phyloP scores from a whole-genome alignment of 2,329 filamentous ascomycete genomes.

The Clonostachys chloroleuca region DNA sequence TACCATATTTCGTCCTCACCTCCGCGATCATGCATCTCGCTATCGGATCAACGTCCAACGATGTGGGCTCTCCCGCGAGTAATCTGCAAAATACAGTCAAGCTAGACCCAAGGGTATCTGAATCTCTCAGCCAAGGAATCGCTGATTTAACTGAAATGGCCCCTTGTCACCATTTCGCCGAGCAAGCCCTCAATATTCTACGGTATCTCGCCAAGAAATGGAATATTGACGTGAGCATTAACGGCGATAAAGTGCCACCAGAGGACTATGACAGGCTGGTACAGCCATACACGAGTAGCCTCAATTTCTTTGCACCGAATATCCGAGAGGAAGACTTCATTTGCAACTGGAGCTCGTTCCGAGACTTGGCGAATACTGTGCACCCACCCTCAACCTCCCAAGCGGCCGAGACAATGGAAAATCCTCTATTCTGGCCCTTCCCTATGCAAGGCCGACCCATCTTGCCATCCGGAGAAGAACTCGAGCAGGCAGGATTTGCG shows the following conservation, averaged over 20 bases:
- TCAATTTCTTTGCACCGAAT: conserved; percentile 54
- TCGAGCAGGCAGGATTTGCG: conserved; percentile 49
- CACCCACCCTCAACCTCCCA: conserved; percentile 1
- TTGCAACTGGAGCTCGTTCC: conserved; percentile 34
- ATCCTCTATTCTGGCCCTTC: conserved; percentile 57
- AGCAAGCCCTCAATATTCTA: conserved; percentile 56
- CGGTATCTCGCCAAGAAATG: conserved; percentile 54
- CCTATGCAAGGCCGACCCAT: conserved; percentile 56
- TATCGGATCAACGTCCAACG: conserved; percentile 32
- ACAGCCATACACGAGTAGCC: conserved; percentile 43
- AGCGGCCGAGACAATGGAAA: conserved; percentile 34
- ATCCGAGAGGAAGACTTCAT: conserved; percentile 41
- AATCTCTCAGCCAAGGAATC: conserved; percentile 48
- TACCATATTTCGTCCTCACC: conserved; percentile 58
- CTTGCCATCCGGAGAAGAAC: conserved; percentile 36
- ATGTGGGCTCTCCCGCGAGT: conserved; percentile 8
- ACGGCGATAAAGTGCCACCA: conserved; percentile 15
- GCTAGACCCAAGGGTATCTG: conserved; percentile 31
- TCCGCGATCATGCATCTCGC: conserved; percentile 58
- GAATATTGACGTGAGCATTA: conserved; percentile 48
- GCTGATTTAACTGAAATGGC: conserved; percentile 57
- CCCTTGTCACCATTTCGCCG: conserved; percentile 55
- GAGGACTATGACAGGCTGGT: conserved; percentile 34
- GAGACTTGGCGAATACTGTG: neutral
- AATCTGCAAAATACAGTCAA: conserved; percentile 24